A percentile compares a stretch with the other conserved stretches of the same genome.
Conservation (phyloP, 225 moss, liverwort and hornwort species). For the Climacium dendroides region DNA sequence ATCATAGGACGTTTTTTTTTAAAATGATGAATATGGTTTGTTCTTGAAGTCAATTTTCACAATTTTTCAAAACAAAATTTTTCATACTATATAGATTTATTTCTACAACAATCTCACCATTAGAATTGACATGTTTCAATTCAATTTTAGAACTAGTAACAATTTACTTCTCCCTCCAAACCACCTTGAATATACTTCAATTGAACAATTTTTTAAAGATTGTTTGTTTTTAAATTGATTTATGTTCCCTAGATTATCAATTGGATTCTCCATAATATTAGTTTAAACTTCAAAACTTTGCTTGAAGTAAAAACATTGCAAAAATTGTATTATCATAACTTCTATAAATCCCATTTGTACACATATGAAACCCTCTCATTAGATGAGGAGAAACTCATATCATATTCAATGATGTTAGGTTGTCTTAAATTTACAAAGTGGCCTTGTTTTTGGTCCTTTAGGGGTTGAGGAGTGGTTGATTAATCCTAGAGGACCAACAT, state of each 20-base stretch:
- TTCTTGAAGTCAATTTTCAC: too few species aligned
- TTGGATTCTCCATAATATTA: too few species aligned
- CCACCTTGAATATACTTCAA: neutral
- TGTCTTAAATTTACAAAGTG: neutral
- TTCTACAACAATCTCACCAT: too few species aligned
- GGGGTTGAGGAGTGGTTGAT: too few species aligned
- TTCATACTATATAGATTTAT: rapidly evolving
- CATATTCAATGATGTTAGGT: rapidly evolving
- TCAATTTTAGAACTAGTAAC: rapidly evolving
- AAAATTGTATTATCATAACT: rapidly evolving
- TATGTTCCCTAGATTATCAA: neutral
- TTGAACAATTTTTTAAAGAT: neutral
- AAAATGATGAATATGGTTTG: neutral
- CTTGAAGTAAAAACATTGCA: neutral
- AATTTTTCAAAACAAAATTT: neutral
- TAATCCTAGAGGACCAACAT: too few species aligned
- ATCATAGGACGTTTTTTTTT: too few species aligned
- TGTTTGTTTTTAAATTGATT: neutral
- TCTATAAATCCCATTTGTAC: neutral
- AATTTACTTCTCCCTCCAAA: too few species aligned
- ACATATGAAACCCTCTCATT: neutral
- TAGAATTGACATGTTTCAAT: neutral
- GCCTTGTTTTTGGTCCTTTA: rapidly evolving
- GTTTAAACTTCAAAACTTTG: neutral
- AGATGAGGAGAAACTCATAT: neutral